Base-by-base conservation (phyloP, 768 basidiomycete species). In the Mycena maculata region DNA sequence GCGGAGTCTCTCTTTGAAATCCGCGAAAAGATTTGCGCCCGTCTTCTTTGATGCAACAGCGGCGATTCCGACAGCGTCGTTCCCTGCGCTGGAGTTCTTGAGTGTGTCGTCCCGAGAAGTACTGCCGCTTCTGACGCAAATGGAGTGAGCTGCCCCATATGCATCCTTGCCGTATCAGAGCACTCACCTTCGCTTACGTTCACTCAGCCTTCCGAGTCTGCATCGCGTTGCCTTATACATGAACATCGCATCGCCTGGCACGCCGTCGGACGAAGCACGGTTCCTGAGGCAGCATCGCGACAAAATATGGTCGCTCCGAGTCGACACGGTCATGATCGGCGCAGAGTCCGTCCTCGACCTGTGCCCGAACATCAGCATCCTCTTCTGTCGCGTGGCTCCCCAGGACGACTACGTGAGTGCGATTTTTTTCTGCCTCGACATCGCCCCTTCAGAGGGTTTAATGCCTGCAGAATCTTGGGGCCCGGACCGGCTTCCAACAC, bases 231-330 rank as follows among this genome's bases (percentile, higher is more conserved):
- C 33, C 11, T 8, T 49, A 7, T 8, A 30, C 23, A 27, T 13
- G 12, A 15, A n/a, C 9, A 3, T 2, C 6, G 1, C 5, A 22
- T 28, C 13, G 15, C 4, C 12, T 25, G 23, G 22, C 3, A 28
- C 39, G 2, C 38, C 56, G 8, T 28, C 2, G 22, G 28, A 16
- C 10, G 27, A 16, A 23, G 12, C 11, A 20, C 8, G 13, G n/a
- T 56, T 63, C 25, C 7, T 63, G 18, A 18, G 54, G 1, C 20
- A 23, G 23, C 62, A 63, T 18, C 53, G 62, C 27, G 13, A 11
- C 13, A 63, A 63, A 25, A 28, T 63, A 4, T 25, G 20, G 39
- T 9, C n/a, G 3, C 39, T 61, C 13, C 4, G 30, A 13, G 33
- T 27, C 2, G n/a, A 52, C 12, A n/a, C 9, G 3, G 23, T 38